phyloP scores from a whole-genome alignment of 768 basidiomycete genomes.

The Boletus reticuloceps region DNA sequence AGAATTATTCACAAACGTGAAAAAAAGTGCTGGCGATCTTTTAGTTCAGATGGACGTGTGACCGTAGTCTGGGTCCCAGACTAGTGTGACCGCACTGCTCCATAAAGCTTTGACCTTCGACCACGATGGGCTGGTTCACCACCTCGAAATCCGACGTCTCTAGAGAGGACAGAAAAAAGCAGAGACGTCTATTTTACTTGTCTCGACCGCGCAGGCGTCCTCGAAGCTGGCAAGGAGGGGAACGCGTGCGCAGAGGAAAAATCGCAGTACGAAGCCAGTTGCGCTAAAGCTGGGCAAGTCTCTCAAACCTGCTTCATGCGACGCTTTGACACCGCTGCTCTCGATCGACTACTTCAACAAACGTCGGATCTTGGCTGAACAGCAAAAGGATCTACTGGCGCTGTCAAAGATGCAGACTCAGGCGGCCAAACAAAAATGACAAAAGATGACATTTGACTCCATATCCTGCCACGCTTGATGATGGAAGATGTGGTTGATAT shows the following conservation, averaged over 20 bases:
- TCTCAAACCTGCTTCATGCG: too few species aligned
- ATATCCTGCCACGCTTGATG: too few species aligned
- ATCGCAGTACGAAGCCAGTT: conserved; percentile 62
- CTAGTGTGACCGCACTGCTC: conserved; percentile 9
- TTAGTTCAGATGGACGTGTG: too few species aligned
- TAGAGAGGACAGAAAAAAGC: conserved; percentile 64
- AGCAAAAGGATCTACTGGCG: conserved; percentile 66
- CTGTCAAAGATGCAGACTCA: conserved; percentile 11
- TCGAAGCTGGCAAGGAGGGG: conserved; percentile 74
- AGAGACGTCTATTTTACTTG: conserved; percentile 86
- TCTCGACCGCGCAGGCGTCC: conserved; percentile 66
- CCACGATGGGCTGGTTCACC: conserved; percentile 36
- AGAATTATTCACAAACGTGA: too few species aligned
- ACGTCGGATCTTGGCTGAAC: conserved; percentile 75
- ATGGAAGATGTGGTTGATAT: too few species aligned
- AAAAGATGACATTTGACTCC: too few species aligned
- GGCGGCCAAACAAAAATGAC: conserved; percentile 22
- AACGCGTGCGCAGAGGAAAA: conserved; percentile 57
- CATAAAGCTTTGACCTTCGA: background rate
- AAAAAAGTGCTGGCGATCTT: too few species aligned
- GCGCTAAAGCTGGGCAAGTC: conserved; percentile 89
- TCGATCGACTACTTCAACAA: conserved; percentile 97
- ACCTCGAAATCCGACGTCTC: conserved; percentile 40
- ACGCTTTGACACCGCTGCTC: too few species aligned
- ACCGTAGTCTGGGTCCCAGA: too few species aligned